phyloP scores from a whole-genome alignment of 495 filamentous ascomycete species.

The Daldinia concentrica region DNA sequence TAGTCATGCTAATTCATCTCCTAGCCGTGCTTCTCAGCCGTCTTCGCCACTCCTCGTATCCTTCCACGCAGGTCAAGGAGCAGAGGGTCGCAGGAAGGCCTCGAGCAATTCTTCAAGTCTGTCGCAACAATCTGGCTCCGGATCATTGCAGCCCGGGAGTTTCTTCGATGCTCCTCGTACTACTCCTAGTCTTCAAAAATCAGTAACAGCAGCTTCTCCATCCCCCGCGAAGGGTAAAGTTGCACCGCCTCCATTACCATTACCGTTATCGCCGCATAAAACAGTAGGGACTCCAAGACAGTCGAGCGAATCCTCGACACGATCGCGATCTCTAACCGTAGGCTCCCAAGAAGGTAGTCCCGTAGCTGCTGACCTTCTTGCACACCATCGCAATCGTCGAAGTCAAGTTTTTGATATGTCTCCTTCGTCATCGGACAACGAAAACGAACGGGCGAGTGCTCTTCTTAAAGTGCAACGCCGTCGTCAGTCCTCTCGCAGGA shows the following conservation, averaged over 20 bases:
- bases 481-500: constrained; percentile 87
- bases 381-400: constrained; percentile 84
- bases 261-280: constrained; percentile 63
- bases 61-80: constrained; percentile 77
- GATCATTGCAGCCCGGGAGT: constrained; percentile 75
- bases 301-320: constrained; percentile 57
- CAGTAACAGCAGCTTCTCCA: constrained; percentile 67
- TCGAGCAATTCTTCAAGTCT: constrained; percentile 87
- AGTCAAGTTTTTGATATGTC: constrained; percentile 97
- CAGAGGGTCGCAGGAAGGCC: constrained; percentile 65
- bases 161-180: constrained; percentile 76
- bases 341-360: constrained; percentile 91
- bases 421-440: constrained; percentile 96
- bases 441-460: constrained; percentile 89
- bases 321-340: constrained; percentile 89
- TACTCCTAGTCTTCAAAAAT: constrained; percentile 66
- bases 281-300: constrained; percentile 58
- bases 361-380: constrained; percentile 72
- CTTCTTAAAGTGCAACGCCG: constrained; percentile 92
- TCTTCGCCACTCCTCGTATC: constrained; percentile 93
- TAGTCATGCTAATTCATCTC: constrained; percentile 83
- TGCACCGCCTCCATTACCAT: constrained; percentile 56
- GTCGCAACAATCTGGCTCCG: constrained; percentile 75
- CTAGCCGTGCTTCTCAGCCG: constrained; percentile 87
- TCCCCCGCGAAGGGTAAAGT: constrained; percentile 80